Percentiles rank a stretch among this genome's conserved stretches.
Conservation (phyloP, 768 basidiomycete species). For the Hemileccinum impolitum region DNA sequence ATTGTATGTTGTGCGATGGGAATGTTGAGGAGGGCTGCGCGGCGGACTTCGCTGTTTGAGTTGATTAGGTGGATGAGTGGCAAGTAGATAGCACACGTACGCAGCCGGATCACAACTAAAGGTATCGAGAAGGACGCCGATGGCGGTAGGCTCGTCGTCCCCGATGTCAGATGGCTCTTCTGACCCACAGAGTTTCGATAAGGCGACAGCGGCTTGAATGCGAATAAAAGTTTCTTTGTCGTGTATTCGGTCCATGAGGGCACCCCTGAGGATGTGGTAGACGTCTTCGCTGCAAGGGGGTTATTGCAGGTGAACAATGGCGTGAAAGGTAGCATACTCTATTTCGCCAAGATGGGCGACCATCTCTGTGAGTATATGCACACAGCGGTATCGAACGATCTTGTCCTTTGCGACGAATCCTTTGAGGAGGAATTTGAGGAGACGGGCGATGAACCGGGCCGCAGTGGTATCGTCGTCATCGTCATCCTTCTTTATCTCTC, state of each 20-base stretch:
- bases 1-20: slow-evolving; percentile 55
- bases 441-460: slow-evolving; percentile 62
- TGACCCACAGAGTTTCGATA: slow-evolving; percentile 70
- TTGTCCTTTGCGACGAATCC: slow-evolving; percentile 90
- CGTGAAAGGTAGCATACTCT: slow-evolving; percentile 52
- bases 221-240: slow-evolving; percentile 82
- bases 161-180: slow-evolving; percentile 62
- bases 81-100: slow-evolving; percentile 43
- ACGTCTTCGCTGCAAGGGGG: slow-evolving; percentile 61
- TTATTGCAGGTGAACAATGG: not conserved
- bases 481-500: slow-evolving; percentile 38
- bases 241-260: slow-evolving; percentile 65
- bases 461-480: slow-evolving; percentile 66
- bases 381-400: slow-evolving; percentile 73
- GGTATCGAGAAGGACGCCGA: slow-evolving; percentile 62
- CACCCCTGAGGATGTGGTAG: slow-evolving; percentile 56
- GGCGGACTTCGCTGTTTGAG: slow-evolving; percentile 75
- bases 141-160: slow-evolving; percentile 41
- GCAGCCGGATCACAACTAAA: slow-evolving; percentile 70
- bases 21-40: slow-evolving; percentile 70
- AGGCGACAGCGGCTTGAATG: slow-evolving; percentile 73
- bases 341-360: slow-evolving; percentile 78
- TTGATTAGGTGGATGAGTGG: not conserved
- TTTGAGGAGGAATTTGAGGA: slow-evolving; percentile 69
- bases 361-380: slow-evolving; percentile 76